Evolutionary conservation across 805 yeast species (phyloP).

Genomic region (Candida maltosa): DNA sequence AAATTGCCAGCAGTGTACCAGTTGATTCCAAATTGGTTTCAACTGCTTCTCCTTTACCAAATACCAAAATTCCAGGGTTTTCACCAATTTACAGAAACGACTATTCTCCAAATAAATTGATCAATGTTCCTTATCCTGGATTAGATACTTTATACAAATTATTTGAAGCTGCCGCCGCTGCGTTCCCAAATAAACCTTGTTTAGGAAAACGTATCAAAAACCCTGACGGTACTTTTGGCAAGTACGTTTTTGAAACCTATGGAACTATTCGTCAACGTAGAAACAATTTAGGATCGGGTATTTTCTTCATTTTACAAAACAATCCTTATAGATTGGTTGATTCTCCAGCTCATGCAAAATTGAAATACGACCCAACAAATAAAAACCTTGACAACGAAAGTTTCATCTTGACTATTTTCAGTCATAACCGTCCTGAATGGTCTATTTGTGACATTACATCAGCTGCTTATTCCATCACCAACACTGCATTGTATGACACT

Average conservation of each 20-base stretch:
- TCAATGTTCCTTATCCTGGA: constrained; percentile 39
- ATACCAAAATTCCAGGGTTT: constrained; percentile 19
- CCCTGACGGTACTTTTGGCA: constrained; percentile 27
- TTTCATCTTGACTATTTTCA: constrained; percentile 54
- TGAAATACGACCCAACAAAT: constrained; percentile 14
- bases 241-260: constrained; percentile 26
- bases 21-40: constrained; percentile 7
- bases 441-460: constrained; percentile 66
- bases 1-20: constrained; percentile 10
- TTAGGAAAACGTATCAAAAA: constrained; percentile 41
- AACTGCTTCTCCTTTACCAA: constrained; percentile 14
- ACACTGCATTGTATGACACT: constrained; percentile 30
- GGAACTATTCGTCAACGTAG: constrained; percentile 19
- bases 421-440: constrained; percentile 68
- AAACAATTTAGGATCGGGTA: constrained; percentile 35
- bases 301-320: constrained; percentile 28
- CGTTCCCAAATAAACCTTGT: constrained; percentile 36
- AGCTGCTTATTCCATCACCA: constrained; percentile 41
- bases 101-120: constrained; percentile 16
- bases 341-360: constrained; percentile 20
- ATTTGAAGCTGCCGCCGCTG: constrained; percentile 39
- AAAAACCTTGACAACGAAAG: too few species aligned
- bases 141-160: constrained; percentile 44
- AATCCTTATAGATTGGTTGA: constrained; percentile 27
- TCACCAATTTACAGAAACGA: constrained; percentile 29